Conservation (phyloP, 306 rosid genomes). For the Trifolium pratense region DNA sequence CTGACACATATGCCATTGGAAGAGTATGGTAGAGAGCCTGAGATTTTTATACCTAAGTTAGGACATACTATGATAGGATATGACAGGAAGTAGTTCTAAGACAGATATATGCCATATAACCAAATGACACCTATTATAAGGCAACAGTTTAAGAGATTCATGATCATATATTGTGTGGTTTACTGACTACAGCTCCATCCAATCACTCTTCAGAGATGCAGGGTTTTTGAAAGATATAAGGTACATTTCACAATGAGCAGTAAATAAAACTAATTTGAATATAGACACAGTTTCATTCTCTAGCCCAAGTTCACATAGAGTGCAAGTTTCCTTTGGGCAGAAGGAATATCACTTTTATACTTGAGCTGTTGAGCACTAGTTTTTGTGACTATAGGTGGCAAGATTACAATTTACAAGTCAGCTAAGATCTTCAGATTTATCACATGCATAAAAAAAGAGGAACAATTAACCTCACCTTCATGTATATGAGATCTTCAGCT, state of each 20-base stretch:
- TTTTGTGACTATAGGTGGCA: constrained; percentile 25
- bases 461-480: constrained; percentile 61
- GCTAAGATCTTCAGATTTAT: constrained; percentile 18
- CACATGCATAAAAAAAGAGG: background rate
- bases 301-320: constrained; percentile 15
- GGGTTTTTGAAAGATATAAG: constrained; percentile 11
- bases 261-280: background rate
- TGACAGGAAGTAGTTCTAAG: constrained; percentile 16
- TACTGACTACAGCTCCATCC: constrained; percentile 20
- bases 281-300: constrained; percentile 15
- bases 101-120: constrained; percentile 7
- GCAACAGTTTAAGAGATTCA: constrained; percentile 3
- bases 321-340: constrained; percentile 22
- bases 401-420: constrained; percentile 3
- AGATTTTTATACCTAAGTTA: constrained; percentile 28
- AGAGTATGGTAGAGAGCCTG: constrained; percentile 89
- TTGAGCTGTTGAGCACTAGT: constrained; percentile 10
- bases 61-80: constrained; percentile 14
- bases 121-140: constrained; percentile 5
- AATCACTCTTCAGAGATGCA: constrained; percentile 24
- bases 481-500: constrained; percentile 67
- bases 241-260: constrained; percentile 25
- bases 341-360: constrained; percentile 15
- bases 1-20: constrained; percentile 72
- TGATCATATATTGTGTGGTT: constrained; percentile 1